Evolutionary conservation across 176 grass and related monocot genomes (phyloP).

Genomic region (Thalia dealbata): DNA sequence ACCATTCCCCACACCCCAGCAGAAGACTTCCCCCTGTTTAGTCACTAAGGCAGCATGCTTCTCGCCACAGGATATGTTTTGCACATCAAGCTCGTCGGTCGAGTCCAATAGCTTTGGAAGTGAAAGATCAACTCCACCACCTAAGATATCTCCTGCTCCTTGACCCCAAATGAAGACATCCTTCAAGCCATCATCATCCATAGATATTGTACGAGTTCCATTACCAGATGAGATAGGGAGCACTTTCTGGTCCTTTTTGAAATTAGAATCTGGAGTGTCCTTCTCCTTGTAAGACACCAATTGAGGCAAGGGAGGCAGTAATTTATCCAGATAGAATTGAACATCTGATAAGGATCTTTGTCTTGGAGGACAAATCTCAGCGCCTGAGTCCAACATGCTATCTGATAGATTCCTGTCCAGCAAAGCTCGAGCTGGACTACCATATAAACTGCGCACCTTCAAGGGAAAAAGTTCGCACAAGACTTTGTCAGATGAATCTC

Average conservation of each 20-base stretch:
- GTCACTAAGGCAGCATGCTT: conserved; percentile 78
- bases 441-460: conserved; percentile 80
- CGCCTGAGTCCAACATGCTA: conserved; percentile 44
- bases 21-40: conserved; percentile 87
- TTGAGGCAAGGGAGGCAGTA: conserved; percentile 45
- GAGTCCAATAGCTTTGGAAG: conserved; percentile 69
- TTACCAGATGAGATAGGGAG: conserved; percentile 34
- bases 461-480: conserved; percentile 6
- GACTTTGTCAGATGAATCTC: too few relatives aligned
- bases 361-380: conserved; percentile 60
- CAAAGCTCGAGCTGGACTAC: conserved; percentile 51
- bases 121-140: conserved; percentile 32
- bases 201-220: conserved; percentile 22
- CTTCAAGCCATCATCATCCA: conserved; percentile 53
- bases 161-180: conserved; percentile 89
- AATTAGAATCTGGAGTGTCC: conserved; percentile 20
- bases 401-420: conserved; percentile 39
- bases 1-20: conserved; percentile 67
- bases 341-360: conserved; percentile 55
- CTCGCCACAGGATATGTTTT: conserved; percentile 66
- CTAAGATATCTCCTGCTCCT: conserved; percentile 32
- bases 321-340: conserved; percentile 65
- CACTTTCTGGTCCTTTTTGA: conserved; percentile 33
- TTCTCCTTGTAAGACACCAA: conserved; percentile 32
- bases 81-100: conserved; percentile 49